Evolutionary conservation across 257 asterid genomes (phyloP), one percentile per base, ranked within the genome.

Genomic region (Nemophila menziesii): DNA sequence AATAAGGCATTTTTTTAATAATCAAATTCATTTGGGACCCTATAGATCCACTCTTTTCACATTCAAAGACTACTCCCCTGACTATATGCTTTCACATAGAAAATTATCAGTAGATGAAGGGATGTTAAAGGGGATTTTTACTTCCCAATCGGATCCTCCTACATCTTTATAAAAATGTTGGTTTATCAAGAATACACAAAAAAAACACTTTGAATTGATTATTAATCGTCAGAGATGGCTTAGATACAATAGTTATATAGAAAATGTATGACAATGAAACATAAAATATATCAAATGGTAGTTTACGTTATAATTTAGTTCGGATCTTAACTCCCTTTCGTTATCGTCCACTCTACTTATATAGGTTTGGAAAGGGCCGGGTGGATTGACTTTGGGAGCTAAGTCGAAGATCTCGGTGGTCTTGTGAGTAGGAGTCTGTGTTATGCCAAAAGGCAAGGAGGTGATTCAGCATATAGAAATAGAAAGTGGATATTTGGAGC

Each of bases 311-410:
- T 46, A 39, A 46, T 46, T 46, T 22, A 22, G 19, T 46, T 46
- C 14, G 39, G 39, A 46, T 39, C 11, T 27, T 46, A 21, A 22
- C 51, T 46, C 39, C 39, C 22, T 46, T 46, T 46, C 23, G 20
- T 24, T 46, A 46, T 46, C 52, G 24, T 33, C 52, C 16, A 14
- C 41, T 47, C 41, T 47, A 39, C 41, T 47, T 47, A 22, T 47
- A 16, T 16, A 16, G 41, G 23, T n/a, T 47, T 27, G 7, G 33
- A 26, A 36, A 49, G 34, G 45, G 21, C 20, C 51, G 20, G 7
- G 45, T 49, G 45, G 56, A 50, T 50, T 50, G 39, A 36, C 47
- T 39, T 22, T 22, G 39, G 39, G 24, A 51, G 56, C 56, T 39
- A 51, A 51, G 47, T 51, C 47, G 17, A 14, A 39, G 56, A 22